Evolutionary conservation across 208 protist genomes (phyloP).

Genomic region (Wallacemonas rigidus): DNA sequence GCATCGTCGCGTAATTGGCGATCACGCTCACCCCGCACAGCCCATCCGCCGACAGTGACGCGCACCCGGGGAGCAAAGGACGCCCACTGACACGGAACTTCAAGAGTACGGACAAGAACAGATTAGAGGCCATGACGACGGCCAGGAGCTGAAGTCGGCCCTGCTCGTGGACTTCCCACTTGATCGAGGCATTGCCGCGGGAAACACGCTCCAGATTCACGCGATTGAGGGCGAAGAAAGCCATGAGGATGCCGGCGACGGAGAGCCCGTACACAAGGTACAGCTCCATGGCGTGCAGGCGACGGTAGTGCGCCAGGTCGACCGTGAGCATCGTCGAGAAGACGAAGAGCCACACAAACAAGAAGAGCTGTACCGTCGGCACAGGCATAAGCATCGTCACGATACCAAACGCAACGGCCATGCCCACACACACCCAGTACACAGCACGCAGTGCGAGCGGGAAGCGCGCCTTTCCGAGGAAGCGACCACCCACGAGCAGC

Average conservation of each 20-base stretch:
- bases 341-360: conserved; percentile 49
- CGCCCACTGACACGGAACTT: conserved; percentile 58
- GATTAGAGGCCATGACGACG: conserved; percentile 42
- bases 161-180: conserved; percentile 68
- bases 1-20: conserved; percentile 56
- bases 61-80: conserved; percentile 51
- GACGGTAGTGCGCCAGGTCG: conserved; percentile 70
- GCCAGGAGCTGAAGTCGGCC: conserved; percentile 60
- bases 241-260: conserved; percentile 21
- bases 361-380: conserved; percentile 46
- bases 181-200: conserved; percentile 27
- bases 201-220: conserved; percentile 18
- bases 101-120: conserved; percentile 72
- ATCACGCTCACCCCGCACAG: conserved; percentile 42
- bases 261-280: conserved; percentile 36
- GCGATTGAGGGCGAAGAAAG: conserved; percentile 30
- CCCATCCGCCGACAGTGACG: conserved; percentile 32
- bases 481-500: conserved; percentile 39
- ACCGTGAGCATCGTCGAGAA: conserved; percentile 53
- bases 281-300: conserved; percentile 34
- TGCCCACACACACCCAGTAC: conserved; percentile 53
- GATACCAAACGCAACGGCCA: conserved; percentile 52
- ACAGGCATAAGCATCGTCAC: conserved; percentile 51
- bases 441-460: conserved; percentile 37
- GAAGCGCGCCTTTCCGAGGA: conserved; percentile 35